These are phyloP conservation scores for Westerdykella sp. DNA, from an alignment of 2,329 filamentous ascomycete genomes.

Conservation along the genomic window DNA sequence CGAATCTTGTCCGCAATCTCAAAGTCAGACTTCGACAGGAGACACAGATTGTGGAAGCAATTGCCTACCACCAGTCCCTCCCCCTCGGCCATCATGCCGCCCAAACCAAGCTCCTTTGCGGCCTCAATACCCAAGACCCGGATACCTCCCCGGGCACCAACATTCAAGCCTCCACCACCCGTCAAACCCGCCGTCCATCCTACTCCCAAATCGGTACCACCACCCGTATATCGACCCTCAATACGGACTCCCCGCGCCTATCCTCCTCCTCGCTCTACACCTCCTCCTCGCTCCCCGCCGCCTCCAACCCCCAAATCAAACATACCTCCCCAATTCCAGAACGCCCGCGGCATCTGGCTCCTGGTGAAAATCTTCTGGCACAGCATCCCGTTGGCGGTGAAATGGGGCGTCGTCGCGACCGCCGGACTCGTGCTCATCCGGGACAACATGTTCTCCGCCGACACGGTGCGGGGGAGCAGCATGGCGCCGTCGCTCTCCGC, in stretches of 20 bases:
- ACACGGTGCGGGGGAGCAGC: slow-evolving; percentile 36
- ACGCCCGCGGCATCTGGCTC: background rate
- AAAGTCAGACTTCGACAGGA: too few species aligned
- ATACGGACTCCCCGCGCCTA: background rate
- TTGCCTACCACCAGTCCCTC: too few species aligned
- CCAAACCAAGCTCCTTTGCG: background rate
- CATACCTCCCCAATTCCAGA: background rate
- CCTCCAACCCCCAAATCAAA: background rate
- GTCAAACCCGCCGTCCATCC: background rate
- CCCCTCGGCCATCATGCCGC: background rate
- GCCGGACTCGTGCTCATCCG: slow-evolving; percentile 29
- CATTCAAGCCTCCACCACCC: background rate
- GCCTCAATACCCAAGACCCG: too few species aligned
- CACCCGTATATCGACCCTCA: background rate
- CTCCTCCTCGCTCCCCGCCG: slow-evolving; percentile 1
- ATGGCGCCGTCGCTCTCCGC: slow-evolving; percentile 45
- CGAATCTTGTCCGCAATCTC: too few species aligned
- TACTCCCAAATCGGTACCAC: background rate
- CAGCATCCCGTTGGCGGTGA: slow-evolving; percentile 1
- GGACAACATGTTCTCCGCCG: slow-evolving; percentile 36
- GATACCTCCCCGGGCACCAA: too few species aligned
- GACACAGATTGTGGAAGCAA: too few species aligned
- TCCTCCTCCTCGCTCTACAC: slow-evolving; percentile 1
- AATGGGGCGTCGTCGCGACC: slow-evolving; percentile 3
- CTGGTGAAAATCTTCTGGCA: background rate